Base-by-base conservation (phyloP, 139 green algal genomes). In the Chlamydomonas sphaeroides region DNA sequence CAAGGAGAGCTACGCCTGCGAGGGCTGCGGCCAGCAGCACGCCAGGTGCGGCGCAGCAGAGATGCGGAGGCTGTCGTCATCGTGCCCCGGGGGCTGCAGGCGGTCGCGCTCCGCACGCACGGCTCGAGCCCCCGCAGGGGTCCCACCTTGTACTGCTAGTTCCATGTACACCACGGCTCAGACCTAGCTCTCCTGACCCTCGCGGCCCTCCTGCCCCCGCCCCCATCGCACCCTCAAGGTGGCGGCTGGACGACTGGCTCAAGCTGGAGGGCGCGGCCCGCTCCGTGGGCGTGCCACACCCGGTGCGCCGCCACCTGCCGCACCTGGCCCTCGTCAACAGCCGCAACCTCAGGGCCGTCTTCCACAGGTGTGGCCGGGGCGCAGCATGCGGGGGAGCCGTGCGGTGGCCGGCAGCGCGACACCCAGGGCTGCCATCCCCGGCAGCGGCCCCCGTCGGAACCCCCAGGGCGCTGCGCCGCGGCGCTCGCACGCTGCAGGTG, bases 331-430 rank as follows among this genome's bases (percentile, higher is more conserved):
- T 72, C 5, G 32, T 85, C 68, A 88, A 88, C 68, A 32, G 59
- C 21, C 68, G 77, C 7, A 88, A 88, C 69, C 68, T 82, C 45
- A 48, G 84, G 1, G 42, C 77, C 3, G 30, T 68, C 8, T 88
- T 88, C 41, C 84, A 88, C 48, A 28, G 76, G 76, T 83, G 21
- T 1, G 70, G 1, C 20, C 5, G 6, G n/a, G 8, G 65, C 30
- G 14, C 30, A 14, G 10, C 26, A 67, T 51, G 45, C 10, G 14
- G 10, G 45, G 45, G 45, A 14, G 45, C 14, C n/a, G n/a, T n/a
- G n/a, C n/a, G n/a, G n/a, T n/a, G n/a, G n/a, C n/a, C n/a, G n/a
- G n/a, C n/a, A n/a, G n/a, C n/a, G n/a, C n/a, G n/a, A n/a, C n/a
- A n/a, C n/a, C n/a, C n/a, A n/a, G n/a, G n/a, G n/a, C n/a, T n/a